These are phyloP conservation scores for Ogataea parapolymorpha DNA, from an alignment of 805 yeast genomes.

Conservation along the genomic window DNA sequence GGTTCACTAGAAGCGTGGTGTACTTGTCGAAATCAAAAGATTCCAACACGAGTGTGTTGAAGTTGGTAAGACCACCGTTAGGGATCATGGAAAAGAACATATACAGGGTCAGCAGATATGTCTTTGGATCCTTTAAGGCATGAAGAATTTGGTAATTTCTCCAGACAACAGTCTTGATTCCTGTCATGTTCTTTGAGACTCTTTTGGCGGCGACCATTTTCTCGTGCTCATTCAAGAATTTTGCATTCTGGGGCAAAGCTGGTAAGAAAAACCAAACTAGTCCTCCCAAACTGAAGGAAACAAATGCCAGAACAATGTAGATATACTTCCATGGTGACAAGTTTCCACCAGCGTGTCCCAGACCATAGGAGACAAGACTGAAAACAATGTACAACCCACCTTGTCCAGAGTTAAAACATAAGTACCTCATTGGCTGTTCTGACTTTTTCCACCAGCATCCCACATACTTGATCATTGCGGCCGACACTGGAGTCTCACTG, in stretches of 20 bases:
- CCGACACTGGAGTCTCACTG: constrained; percentile 52
- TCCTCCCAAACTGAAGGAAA: constrained; percentile 38
- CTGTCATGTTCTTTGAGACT: constrained; percentile 7
- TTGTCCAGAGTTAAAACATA: constrained; percentile 41
- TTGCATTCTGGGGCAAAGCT: constrained; percentile 41
- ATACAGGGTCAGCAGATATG: constrained; percentile 19
- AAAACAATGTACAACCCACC: constrained; percentile 45
- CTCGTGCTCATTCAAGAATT: constrained; percentile 44
- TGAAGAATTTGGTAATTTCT: constrained; percentile 23
- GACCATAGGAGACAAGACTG: constrained; percentile 53
- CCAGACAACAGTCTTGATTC: constrained; percentile 24
- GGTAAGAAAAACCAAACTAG: constrained; percentile 26
- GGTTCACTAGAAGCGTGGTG: constrained; percentile 16
- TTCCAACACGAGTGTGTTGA: constrained; percentile 26
- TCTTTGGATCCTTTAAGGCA: constrained; percentile 22
- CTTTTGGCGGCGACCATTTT: constrained; percentile 11
- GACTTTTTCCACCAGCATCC: constrained; percentile 53
- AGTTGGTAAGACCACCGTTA: constrained; percentile 30
- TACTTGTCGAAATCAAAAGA: constrained; percentile 15
- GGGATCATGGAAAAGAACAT: constrained; percentile 29
- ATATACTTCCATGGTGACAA: constrained; percentile 57
- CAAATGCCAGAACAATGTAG: constrained; percentile 55
- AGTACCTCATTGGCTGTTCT: constrained; percentile 35
- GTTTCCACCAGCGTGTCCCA: constrained; percentile 34
- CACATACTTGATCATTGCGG: constrained; percentile 54